These are phyloP conservation scores for Suhomyces faveliae DNA, from an alignment of 805 yeast species.

Conservation along the genomic window DNA sequence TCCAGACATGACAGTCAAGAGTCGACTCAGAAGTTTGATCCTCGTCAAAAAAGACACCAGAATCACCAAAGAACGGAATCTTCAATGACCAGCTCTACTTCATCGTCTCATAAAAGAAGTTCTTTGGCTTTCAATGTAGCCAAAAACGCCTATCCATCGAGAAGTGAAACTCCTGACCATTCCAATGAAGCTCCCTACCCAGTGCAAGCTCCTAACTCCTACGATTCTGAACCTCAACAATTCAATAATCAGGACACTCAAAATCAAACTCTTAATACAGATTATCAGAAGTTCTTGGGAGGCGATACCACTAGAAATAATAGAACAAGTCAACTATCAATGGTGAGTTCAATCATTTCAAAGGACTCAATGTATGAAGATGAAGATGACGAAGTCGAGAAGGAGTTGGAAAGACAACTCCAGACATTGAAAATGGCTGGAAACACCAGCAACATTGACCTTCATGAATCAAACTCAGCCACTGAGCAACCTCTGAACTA, in stretches of 20 bases:
- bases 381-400: slow-evolving; percentile 35
- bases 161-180: not conserved
- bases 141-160: slow-evolving; percentile 14
- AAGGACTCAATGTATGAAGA: slow-evolving; percentile 28
- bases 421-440: slow-evolving; percentile 28
- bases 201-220: too few relatives aligned
- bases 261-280: slow-evolving; percentile 18
- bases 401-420: slow-evolving; percentile 39
- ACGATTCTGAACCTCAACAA: slow-evolving; percentile 13
- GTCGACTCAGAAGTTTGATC: slow-evolving; percentile 1
- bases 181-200: slow-evolving; percentile 9
- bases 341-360: slow-evolving; percentile 42
- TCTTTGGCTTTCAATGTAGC: slow-evolving; percentile 28
- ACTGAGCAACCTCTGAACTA: not conserved
- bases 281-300: slow-evolving; percentile 28
- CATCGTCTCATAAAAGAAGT: slow-evolving; percentile 3
- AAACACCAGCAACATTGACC: slow-evolving; percentile 2
- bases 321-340: slow-evolving; percentile 38
- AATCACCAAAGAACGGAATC: not conserved
- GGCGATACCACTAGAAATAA: slow-evolving; percentile 1
- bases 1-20: slow-evolving; percentile 1
- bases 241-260: slow-evolving; percentile 11
- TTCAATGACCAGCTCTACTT: not conserved
- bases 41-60: slow-evolving; percentile 5
- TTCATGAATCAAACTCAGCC: not conserved